Base-by-base conservation (phyloP, 2,329 filamentous ascomycete genomes). In the Malbranchea zuffiana region DNA sequence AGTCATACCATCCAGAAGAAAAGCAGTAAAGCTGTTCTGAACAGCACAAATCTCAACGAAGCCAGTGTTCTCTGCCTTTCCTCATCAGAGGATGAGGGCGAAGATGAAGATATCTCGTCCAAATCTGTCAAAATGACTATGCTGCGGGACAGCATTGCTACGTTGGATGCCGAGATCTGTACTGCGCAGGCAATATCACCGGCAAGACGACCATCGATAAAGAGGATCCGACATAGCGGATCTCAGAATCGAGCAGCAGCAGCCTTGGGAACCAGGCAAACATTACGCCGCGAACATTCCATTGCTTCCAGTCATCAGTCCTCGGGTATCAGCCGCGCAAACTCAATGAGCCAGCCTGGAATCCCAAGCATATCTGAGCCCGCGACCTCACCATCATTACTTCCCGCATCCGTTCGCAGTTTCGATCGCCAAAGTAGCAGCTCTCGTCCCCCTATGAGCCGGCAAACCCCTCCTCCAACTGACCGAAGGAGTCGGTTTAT, bases 11-110 rank as follows among this genome's bases (percentile, higher is more conserved):
- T 59, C 35, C 54, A 52, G 1, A 60, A 57, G 38, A 62, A 61
- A 42, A 60, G 54, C 32, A 60, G 59, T 44, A 57, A 50, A 39
- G 56, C 49, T 24, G 57, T 55, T 4, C 42, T 65, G 45, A 54
- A 52, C 27, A 55, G 55, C 20, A 51, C 50, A 8, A 62, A 69
- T 42, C 51, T 69, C 16, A 59, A 60, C 28, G 55, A 59, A 10
- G 60, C 60, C 5, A 69, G 66, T 43, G 54, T 68, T 7, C 59
- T 69, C 6, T 64, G 59, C 34, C 57, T 69, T 28, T 68, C 65
- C 3, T 68, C 65, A n/a, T 68, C 65, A 0, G 65, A 67, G 38
- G 61, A 65, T 32, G 63, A 57, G 15, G 62, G 62, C 2, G 56
- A 57, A 15, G 52, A 56, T 6, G 37, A 42, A 16, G 35, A 24